These are phyloP conservation scores for Acanthamoeba sp. DNA, from an alignment of 208 protist genomes.

Conservation along the genomic window DNA sequence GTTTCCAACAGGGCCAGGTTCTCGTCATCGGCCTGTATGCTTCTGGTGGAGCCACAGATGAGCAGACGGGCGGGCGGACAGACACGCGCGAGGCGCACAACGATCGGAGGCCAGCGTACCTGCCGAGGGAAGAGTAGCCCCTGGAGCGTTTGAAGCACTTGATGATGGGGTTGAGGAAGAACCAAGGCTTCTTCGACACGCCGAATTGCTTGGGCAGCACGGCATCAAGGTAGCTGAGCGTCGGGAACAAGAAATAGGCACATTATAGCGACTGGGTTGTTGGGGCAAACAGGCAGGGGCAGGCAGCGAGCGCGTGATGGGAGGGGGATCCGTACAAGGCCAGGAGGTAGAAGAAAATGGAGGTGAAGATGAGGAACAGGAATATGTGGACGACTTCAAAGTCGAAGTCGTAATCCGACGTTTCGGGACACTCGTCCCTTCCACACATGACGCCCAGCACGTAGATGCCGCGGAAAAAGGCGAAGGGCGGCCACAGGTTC, in stretches of 20 bases:
- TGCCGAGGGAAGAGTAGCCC: neutral
- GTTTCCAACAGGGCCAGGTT: slow-evolving; percentile 20
- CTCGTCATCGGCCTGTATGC: slow-evolving; percentile 21
- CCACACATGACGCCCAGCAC: slow-evolving; percentile 34
- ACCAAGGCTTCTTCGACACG: slow-evolving; percentile 74
- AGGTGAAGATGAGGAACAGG: slow-evolving; percentile 58
- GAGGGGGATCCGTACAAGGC: slow-evolving; percentile 71
- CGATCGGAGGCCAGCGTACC: neutral
- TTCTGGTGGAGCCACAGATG: neutral
- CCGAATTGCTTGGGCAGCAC: slow-evolving; percentile 79
- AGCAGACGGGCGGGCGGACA: too few relatives aligned
- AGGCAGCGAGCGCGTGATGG: too few relatives aligned
- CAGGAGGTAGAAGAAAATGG: slow-evolving; percentile 51
- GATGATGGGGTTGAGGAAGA: slow-evolving; percentile 64
- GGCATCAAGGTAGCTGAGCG: slow-evolving; percentile 71
- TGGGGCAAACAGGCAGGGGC: neutral
- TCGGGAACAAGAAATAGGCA: neutral
- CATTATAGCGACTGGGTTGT: neutral
- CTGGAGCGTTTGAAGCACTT: neutral
- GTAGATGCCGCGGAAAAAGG: slow-evolving; percentile 35
- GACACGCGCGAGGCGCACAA: too few relatives aligned
- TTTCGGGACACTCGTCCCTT: slow-evolving; percentile 57
- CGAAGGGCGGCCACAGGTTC: slow-evolving; percentile 68
- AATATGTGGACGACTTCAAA: slow-evolving; percentile 53
- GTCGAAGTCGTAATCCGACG: slow-evolving; percentile 39